Conservation (phyloP, 1,284 basidiomycete genomes). For the Kwoniella shivajii region DNA sequence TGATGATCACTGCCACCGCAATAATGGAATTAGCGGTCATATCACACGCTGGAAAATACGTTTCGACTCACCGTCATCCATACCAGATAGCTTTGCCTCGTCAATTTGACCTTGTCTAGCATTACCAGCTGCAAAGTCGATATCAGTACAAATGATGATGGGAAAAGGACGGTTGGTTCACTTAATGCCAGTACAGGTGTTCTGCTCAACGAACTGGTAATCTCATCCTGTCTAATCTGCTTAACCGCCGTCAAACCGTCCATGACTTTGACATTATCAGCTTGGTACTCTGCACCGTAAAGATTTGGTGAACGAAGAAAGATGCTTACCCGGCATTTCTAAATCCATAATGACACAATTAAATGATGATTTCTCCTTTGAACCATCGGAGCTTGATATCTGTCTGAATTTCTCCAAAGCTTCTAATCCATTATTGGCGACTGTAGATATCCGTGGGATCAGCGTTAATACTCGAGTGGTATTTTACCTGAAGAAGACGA, state of each 20-base stretch:
- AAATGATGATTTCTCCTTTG: conserved; percentile 28
- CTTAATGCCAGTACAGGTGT: conserved; percentile 50
- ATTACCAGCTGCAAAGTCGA: conserved; percentile 46
- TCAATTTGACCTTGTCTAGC: conserved; percentile 46
- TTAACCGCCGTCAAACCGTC: conserved; percentile 47
- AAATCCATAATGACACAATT: conserved; percentile 53
- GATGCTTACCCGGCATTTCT: conserved; percentile 46
- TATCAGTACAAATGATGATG: background rate
- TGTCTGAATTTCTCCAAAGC: conserved; percentile 51
- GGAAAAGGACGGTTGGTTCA: conserved; percentile 23
- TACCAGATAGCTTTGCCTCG: conserved; percentile 32
- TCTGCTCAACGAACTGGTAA: conserved; percentile 24
- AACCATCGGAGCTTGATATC: conserved; percentile 24
- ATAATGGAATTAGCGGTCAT: background rate
- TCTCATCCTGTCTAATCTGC: conserved; percentile 44
- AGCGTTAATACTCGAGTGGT: background rate
- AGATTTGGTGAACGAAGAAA: background rate
- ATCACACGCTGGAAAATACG: background rate
- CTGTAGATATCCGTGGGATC: conserved; percentile 10
- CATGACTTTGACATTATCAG: conserved; percentile 35
- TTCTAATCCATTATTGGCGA: conserved; percentile 54
- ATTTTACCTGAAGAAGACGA: too few species aligned
- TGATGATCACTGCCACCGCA: conserved; percentile 32
- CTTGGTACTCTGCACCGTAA: too few species aligned
- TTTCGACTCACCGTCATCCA: conserved; percentile 31